Conservation (phyloP, 2,329 filamentous ascomycete genomes). For the Trichophyton mentagrophytes region DNA sequence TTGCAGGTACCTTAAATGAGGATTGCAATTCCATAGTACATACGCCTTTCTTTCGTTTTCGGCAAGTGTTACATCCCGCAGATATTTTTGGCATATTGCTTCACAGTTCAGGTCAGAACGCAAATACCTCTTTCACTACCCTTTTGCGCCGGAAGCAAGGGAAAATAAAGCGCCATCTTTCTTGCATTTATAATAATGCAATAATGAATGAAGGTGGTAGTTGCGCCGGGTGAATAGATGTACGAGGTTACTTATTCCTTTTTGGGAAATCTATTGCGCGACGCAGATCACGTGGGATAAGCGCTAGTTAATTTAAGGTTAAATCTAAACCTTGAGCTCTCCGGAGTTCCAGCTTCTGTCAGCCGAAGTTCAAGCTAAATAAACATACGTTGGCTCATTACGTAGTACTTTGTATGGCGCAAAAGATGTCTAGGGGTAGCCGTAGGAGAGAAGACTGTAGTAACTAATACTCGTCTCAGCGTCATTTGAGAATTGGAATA, state of each 20-base stretch:
- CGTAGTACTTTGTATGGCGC: background rate
- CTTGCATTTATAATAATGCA: background rate
- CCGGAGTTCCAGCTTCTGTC: background rate
- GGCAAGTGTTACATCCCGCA: slow-evolving; percentile 4
- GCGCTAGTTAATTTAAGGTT: background rate
- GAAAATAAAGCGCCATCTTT: background rate
- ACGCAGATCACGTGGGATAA: background rate
- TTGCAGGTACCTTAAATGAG: background rate
- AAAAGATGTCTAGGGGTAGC: background rate
- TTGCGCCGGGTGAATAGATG: background rate
- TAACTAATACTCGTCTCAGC: background rate
- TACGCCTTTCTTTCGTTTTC: slow-evolving; percentile 4
- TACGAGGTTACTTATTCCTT: background rate
- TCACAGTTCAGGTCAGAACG: background rate
- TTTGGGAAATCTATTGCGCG: slow-evolving; percentile 5
- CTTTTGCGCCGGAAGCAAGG: background rate
- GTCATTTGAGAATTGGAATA: background rate
- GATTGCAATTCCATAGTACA: background rate
- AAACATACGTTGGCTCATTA: background rate
- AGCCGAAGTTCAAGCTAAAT: background rate
- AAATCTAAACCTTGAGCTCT: background rate
- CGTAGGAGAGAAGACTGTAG: too few relatives aligned
- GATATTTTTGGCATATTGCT: slow-evolving; percentile 3
- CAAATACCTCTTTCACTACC: background rate
- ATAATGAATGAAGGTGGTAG: background rate